These are phyloP conservation scores for Telfairia occidentalis DNA, from an alignment of 331 rosid genomes.

Conservation along the genomic window DNA sequence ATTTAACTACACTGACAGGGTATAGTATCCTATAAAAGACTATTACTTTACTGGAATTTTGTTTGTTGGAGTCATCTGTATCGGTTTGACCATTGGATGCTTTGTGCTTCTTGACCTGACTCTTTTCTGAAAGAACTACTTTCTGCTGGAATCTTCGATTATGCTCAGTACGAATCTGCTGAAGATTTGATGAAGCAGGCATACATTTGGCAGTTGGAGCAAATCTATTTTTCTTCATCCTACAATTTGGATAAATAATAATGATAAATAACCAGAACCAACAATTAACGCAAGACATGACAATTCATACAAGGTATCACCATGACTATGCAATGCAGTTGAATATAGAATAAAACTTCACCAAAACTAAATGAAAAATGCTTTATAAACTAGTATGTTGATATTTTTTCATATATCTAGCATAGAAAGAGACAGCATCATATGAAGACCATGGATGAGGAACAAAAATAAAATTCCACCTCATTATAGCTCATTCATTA, in stretches of 20 bases:
- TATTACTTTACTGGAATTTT: background rate
- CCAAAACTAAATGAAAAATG: background rate
- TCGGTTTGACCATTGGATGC: conserved; percentile 26
- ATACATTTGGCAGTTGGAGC: conserved; percentile 24
- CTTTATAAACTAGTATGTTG: background rate
- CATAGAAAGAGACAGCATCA: background rate
- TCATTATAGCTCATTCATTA: background rate
- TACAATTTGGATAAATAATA: conserved; percentile 16
- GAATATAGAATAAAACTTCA: background rate
- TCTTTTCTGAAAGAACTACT: conserved; percentile 17
- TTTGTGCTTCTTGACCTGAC: conserved; percentile 28
- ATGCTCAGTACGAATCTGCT: conserved; percentile 18
- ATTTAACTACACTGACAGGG: background rate
- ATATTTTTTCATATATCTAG: background rate
- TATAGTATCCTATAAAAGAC: background rate
- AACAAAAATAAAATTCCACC: background rate
- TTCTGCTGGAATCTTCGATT: conserved; percentile 17
- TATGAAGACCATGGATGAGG: background rate
- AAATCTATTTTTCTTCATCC: conserved; percentile 58
- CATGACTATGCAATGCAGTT: background rate
- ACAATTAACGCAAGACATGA: background rate
- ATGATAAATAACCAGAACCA: background rate
- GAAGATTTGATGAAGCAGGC: conserved; percentile 23
- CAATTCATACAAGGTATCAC: background rate
- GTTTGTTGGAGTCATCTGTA: conserved; percentile 19